Evolutionary conservation across 129 eudicot species (phyloP), one percentile per base, ranked within the genome.

Genomic region (Flaveria linearis): DNA sequence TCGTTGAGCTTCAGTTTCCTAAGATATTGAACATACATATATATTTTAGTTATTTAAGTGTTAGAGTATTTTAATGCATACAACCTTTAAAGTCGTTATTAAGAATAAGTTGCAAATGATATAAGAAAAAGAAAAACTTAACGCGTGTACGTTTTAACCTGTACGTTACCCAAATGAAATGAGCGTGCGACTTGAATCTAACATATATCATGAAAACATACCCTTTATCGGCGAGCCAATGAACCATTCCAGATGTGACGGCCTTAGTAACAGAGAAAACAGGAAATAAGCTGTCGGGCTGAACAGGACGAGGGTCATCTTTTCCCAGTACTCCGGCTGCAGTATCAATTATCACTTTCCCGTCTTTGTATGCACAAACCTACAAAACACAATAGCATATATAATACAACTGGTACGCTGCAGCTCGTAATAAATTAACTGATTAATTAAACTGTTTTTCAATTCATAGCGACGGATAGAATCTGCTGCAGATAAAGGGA

Each of bases 351-450:
- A 93, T 90, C 75, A 90, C 98, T 85, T 87, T 79, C 67, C 98
- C 98, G 79, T 90, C 95, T 86, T 93, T 93, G 82, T 93, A 93
- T 74, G 98, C 98, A 86, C 96, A 93, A 69, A 93, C 88, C 96
- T 86, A 84, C 11, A 13, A 61, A 71, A 26, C 68, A 17, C 13
- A 30, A 58, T 28, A 47, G 47, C 23, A 22, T 28, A n/a, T n/a
- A 22, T 47, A 41, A 63, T 30, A 13, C 53, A 11, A 47, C 2
- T 43, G 12, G 41, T 5, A 36, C 6, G 53, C 5, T 57, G 64
- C 64, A 57, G 64, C 64, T 20, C 4, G 25, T 56, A 9, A 6
- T 20, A 56, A 56, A n/a, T n/a, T n/a, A n/a, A 20, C 30, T 22
- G 13, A 30, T 30, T 30, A 30, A 30, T 3, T 4, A 30, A 28